Base-by-base conservation (phyloP, 1,139 yeast species). In the Saccharomycopsis phalli region DNA sequence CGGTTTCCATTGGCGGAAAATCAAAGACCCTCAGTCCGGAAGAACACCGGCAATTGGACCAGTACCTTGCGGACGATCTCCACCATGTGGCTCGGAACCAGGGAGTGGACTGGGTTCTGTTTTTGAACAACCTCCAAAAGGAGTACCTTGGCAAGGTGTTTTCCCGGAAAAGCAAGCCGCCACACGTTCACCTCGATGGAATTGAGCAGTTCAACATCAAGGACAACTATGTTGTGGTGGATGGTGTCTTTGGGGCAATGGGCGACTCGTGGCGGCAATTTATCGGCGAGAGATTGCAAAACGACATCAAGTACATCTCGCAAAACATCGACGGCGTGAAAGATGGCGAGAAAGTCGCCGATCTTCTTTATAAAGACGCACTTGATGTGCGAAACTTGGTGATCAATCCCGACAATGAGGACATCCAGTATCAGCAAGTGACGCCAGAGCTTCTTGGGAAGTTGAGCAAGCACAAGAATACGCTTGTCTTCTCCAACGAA, bases 241-340 rank as follows among this genome's bases (percentile, higher is more conserved):
- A 91, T 57, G 97, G 97, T 33, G 74, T 79, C 2, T 68, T 83
- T 20, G 54, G 49, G 40, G 45, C 49, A 20, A 57, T 58, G 33
- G 59, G 60, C 27, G 66, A 63, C 17, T 56, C 59, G 33, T 63
- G 75, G 65, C 63, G 73, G 33, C 58, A 65, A 13, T 46, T 59
- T 2, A 37, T 69, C 19, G 52, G 62, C 1, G 57, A 56, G 28
- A 62, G 65, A 38, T 51, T 63, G 3, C 55, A 59, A 33, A 56
- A 53, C 6, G 73, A 71, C 45, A 54, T 56, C 26, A 42, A 48
- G 3, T 42, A 47, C 17, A 36, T 65, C 4, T 34, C 51, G 13
- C 45, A 40, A 1, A 50, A 53, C 10, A 56, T 56, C 2, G 58
- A 57, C 6, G 52, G 60, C n/a, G 50, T 51, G 2, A 44, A 51